Percentiles rank a stretch among this genome's conserved stretches.
Evolutionary conservation across 176 grass and related monocot species (phyloP).

Genomic region (Chrysopogon serrulatus): DNA sequence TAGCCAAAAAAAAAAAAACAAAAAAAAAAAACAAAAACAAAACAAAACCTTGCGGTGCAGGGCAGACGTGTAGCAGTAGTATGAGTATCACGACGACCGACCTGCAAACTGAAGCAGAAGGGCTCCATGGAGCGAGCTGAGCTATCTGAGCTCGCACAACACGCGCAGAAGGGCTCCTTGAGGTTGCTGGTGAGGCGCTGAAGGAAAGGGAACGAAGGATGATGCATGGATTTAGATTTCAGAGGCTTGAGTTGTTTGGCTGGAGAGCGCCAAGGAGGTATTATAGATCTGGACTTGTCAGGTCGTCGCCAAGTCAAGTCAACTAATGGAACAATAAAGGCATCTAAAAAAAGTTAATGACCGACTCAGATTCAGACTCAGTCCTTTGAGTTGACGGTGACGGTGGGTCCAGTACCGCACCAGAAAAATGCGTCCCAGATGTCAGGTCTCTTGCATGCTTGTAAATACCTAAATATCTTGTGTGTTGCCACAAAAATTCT

Average conservation of each 20-base stretch:
- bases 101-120: neutral
- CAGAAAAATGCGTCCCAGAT: too few relatives aligned
- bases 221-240: neutral
- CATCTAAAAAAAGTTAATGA: neutral
- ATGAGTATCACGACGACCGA: neutral
- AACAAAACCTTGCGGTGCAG: neutral
- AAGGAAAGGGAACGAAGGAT: neutral
- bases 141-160: neutral
- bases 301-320: conserved; percentile 3
- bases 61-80: neutral
- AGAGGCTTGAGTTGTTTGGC: neutral
- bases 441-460: too few relatives aligned
- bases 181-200: neutral
- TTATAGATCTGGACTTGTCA: neutral
- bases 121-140: neutral
- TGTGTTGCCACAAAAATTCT: too few relatives aligned
- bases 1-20: neutral
- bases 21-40: neutral
- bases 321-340: neutral
- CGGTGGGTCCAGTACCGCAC: too few relatives aligned
- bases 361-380: neutral
- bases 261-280: neutral
- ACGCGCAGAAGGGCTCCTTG: neutral
- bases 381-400: neutral
- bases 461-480: too few relatives aligned